Evolutionary conservation across 73 alveolate genomes (phyloP), one percentile per base, ranked within the genome.

Genomic region (Durusdinium trenchii): DNA sequence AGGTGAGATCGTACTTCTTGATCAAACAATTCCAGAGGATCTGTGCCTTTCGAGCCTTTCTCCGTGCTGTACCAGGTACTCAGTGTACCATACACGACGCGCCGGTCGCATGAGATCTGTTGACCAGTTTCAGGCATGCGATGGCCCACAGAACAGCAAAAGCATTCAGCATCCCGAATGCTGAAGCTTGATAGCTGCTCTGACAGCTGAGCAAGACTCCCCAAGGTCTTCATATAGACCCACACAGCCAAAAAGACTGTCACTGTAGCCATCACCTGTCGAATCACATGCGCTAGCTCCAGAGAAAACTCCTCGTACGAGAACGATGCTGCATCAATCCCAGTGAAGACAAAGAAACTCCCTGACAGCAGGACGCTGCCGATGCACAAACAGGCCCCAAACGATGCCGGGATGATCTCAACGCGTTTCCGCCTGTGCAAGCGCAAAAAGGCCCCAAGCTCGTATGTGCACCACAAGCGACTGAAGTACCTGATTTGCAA

Each of bases 51-150:
- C 30, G 40, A 57, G 10, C 61, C 61, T n/a, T n/a, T n/a, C n/a
- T n/a, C n/a, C n/a, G n/a, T n/a, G 50, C 62, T 45, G 87, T 76
- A 76, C 87, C 87, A 76, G 57, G 87, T 10, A 3, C 42, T 61
- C 61, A 76, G 61, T 45, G 87, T 76, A 38, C 42, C 61, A 23
- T 76, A 76, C 46, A 76, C 87, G 50, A 76, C 62, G 10, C 87
- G 87, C 61, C 87, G 87, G 87, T 76, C 87, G 87, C 87, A 76
- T 45, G 61, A 61, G 50, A 76, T 76, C 47, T 76, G 62, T 76
- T 76, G 62, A 18, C 87, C 87, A 9, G 87, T 76, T 40, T 43
- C 87, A 45, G 87, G 87, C 87, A 76, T 76, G 87, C 87, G 30
- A 38, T 76, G 87, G 62, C 43, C 62, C 62, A 76, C 87, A 20